Base-by-base conservation (phyloP, 495 filamentous ascomycete species). In the Neurospora sp. region DNA sequence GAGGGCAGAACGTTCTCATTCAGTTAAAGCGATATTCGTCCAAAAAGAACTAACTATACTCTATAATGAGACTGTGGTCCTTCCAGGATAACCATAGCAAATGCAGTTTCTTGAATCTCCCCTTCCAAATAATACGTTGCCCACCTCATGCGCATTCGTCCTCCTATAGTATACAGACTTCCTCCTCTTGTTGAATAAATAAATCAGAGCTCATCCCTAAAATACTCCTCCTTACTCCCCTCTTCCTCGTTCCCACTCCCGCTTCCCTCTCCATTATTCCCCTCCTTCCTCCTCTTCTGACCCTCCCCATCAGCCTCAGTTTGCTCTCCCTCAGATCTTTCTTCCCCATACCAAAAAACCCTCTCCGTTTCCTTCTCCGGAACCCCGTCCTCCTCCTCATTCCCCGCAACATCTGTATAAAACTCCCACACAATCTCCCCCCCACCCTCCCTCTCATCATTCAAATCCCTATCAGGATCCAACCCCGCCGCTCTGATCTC, bases 401-500 rank as follows among this genome's bases (percentile, higher is more conserved):
- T 27, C 53, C 22, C 53, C 0, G 3, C 14, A 14, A 31, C 12
- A 61, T 61, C 53, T 6, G 53, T 27, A 35, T 35, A 61, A 35
- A 61, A 61, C 27, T 61, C 53, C 53, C 53, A 61, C 12, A 61
- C 27, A 3, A 61, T 35, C 53, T 61, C 53, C 7, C 53, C 53
- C 1, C 53, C 39, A 5, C 31, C 8, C 27, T 14, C 20, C 35
- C 35, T 18, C 35, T 44, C 48, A 3, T 72, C 18, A 12, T 68
- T n/a, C 39, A 40, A 69, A 37, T 35, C 61, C 70, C 27, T 71
- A 40, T 72, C 38, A 38, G 45, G 82, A 78, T 70, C 80, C 80
- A 16, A 77, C 81, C 7, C 83, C 83, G 9, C 78, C 82, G 5
- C 81, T 84, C 27, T 87, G 84, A 90, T 73, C 75, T 91, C 83